A percentile compares a stretch with the other conserved stretches of the same genome.
These are phyloP conservation scores for Fusarium chaquense DNA, from an alignment of 2,329 filamentous ascomycete genomes.

Conservation along the genomic window DNA sequence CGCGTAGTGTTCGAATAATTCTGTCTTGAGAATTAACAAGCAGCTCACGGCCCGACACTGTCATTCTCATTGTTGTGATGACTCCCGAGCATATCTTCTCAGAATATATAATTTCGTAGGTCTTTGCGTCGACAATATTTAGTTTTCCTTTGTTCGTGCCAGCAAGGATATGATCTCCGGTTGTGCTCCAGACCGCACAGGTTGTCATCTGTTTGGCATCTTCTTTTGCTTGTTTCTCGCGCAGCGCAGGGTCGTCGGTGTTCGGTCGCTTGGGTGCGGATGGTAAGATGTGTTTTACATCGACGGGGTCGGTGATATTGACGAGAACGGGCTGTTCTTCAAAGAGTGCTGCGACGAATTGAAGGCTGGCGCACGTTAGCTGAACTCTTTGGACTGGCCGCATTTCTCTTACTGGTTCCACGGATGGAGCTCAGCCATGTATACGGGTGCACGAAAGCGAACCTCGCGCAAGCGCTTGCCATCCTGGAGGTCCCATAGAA, in stretches of 20 bases:
- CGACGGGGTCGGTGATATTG: conserved; percentile 76
- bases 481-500: conserved; percentile 88
- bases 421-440: conserved; percentile 95
- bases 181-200: conserved; percentile 86
- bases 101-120: conserved; percentile 86
- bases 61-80: conserved; percentile 87
- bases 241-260: conserved; percentile 75
- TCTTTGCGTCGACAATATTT: conserved; percentile 90
- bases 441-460: conserved; percentile 91
- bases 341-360: conserved; percentile 92
- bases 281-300: conserved; percentile 81
- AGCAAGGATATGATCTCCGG: conserved; percentile 88
- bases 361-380: conserved; percentile 62
- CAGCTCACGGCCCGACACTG: conserved; percentile 83
- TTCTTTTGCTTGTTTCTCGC: conserved; percentile 88
- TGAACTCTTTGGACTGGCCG: not conserved
- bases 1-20: conserved; percentile 90
- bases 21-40: conserved; percentile 95
- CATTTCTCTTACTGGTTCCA: conserved; percentile 76
- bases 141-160: conserved; percentile 96
- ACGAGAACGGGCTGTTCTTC: conserved; percentile 93
- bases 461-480: conserved; percentile 82
- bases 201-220: conserved; percentile 97
- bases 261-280: conserved; percentile 83
- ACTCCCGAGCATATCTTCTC: conserved; percentile 88